Evolutionary conservation across 1,139 yeast genomes (phyloP).

Genomic region (Pichia sp.): DNA sequence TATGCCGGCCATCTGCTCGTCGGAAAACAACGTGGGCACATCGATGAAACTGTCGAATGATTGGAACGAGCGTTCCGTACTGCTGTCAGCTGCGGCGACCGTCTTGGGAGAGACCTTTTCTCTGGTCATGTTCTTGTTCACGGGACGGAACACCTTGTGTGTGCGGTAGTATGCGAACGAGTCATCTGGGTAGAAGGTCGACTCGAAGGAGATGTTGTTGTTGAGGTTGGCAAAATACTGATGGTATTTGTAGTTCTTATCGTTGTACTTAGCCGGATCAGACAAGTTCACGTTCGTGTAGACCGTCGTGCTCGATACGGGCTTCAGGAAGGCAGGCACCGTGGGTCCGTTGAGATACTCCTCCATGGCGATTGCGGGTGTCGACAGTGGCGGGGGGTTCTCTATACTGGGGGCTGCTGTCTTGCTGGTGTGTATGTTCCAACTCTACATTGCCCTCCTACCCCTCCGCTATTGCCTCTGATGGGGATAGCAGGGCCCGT

Average conservation of each 20-base stretch:
- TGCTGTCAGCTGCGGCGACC: not conserved
- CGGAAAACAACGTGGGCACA: slow-evolving; percentile 37
- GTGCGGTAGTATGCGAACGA: slow-evolving; percentile 25
- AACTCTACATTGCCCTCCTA: no score
- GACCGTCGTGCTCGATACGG: slow-evolving; percentile 19
- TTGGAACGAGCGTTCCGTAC: slow-evolving; percentile 9
- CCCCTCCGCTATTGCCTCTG: no score
- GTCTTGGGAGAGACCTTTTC: not conserved
- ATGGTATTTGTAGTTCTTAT: slow-evolving; percentile 21
- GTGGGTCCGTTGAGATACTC: slow-evolving; percentile 19
- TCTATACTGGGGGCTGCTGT: no score
- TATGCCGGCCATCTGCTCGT: slow-evolving; percentile 36
- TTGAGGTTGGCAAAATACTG: slow-evolving; percentile 28
- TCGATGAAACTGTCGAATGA: slow-evolving; percentile 25
- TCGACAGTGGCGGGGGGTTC: no score
- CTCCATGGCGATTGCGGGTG: slow-evolving; percentile 16
- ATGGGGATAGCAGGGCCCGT: no score
- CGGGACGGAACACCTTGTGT: slow-evolving; percentile 23
- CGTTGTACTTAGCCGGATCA: slow-evolving; percentile 7
- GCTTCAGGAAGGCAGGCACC: slow-evolving; percentile 25
- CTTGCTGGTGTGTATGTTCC: no score
- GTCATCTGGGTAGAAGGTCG: slow-evolving; percentile 18
- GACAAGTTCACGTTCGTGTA: slow-evolving; percentile 19
- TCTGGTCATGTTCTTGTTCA: not conserved
- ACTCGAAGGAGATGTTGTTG: slow-evolving; percentile 21